Evolutionary conservation across 1,284 basidiomycete genomes (phyloP).

Genomic region (Irpex sp.): DNA sequence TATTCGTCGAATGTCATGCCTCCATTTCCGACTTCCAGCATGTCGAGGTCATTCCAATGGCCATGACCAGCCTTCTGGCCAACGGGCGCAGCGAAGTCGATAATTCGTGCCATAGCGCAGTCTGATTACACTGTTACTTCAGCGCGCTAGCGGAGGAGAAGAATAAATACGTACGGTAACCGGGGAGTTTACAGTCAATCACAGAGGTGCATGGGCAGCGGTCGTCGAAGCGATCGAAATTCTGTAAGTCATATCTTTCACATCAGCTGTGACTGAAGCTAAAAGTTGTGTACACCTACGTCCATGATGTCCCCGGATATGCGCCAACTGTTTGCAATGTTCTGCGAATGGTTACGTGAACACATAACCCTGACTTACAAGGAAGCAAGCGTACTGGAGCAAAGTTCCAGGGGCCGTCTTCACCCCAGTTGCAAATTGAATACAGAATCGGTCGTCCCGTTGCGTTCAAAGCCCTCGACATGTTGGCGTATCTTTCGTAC

Average conservation of each 20-base stretch:
- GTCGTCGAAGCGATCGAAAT: constrained; percentile 35
- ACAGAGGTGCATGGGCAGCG: constrained; percentile 36
- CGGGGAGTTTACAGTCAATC: constrained; percentile 36
- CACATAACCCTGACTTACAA: neutral
- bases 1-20: constrained; percentile 40
- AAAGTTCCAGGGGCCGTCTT: constrained; percentile 43
- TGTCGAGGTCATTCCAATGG: constrained; percentile 39
- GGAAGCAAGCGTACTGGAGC: constrained; percentile 22
- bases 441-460: constrained; percentile 44
- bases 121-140: constrained; percentile 14
- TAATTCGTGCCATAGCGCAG: constrained; percentile 32
- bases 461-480: constrained; percentile 41
- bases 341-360: constrained; percentile 18
- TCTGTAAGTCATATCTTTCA: constrained; percentile 24
- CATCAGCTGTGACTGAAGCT: too few species aligned
- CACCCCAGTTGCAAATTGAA: constrained; percentile 45
- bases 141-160: neutral
- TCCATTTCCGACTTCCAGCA: constrained; percentile 38
- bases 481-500: constrained; percentile 37
- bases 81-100: constrained; percentile 35
- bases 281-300: constrained; percentile 17
- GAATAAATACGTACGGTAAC: constrained; percentile 23
- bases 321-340: constrained; percentile 41
- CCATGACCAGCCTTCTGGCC: constrained; percentile 35
- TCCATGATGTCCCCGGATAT: constrained; percentile 41